Evolutionary conservation across 257 asterid genomes (phyloP).

Genomic region (Gardenia jasminoides): DNA sequence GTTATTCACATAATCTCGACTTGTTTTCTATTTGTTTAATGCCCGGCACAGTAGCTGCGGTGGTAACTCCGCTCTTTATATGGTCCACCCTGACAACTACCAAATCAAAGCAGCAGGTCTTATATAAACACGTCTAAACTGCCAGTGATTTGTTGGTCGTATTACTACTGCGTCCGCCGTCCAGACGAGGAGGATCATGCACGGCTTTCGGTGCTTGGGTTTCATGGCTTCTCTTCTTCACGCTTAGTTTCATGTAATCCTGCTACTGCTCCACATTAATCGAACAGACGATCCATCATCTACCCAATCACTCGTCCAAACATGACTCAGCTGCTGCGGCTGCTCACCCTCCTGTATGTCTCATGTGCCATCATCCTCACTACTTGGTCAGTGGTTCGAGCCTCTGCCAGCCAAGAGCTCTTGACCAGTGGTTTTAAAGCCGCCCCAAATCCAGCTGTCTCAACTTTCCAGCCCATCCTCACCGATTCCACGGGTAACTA

Average conservation of each 20-base stretch:
- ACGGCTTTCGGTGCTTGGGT: constrained; percentile 12
- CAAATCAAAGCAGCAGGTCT: neutral
- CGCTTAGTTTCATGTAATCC: neutral
- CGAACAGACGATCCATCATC: neutral
- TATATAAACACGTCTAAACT: neutral
- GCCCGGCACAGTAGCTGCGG: neutral
- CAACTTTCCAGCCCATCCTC: constrained; percentile 60
- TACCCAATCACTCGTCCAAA: neutral
- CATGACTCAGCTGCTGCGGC: constrained; percentile 4
- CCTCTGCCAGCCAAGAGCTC: constrained; percentile 35
- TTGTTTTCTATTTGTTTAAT: neutral
- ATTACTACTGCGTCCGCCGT: neutral
- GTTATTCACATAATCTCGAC: neutral
- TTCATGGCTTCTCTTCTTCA: constrained; percentile 15
- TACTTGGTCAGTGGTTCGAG: constrained; percentile 26
- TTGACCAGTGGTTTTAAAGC: constrained; percentile 51
- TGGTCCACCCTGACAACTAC: neutral
- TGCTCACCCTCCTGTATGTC: neutral
- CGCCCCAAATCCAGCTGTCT: constrained; percentile 41
- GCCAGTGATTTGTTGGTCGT: neutral
- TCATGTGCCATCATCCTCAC: neutral
- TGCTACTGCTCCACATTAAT: neutral
- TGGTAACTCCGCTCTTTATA: too few relatives aligned
- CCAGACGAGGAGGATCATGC: constrained; percentile 1
- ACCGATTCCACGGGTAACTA: constrained; percentile 63